Conservation (phyloP, 2,329 filamentous ascomycete genomes). For the Colletotrichum eremochloae region DNA sequence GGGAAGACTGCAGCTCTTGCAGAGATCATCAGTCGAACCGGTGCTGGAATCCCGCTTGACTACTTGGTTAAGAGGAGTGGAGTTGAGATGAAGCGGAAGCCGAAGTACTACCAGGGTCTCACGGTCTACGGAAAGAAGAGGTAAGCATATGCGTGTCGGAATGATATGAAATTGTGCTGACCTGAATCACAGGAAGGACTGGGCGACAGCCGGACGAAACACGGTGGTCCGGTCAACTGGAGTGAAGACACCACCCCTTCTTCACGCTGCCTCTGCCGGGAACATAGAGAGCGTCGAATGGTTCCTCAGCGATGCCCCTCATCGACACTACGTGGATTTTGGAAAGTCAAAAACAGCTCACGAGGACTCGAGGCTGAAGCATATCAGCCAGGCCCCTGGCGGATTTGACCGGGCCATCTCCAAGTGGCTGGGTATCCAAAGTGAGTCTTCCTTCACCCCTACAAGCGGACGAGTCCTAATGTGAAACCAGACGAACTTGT, state of each 20-base stretch:
- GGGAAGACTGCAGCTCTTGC: conserved; percentile 71
- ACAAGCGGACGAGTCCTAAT: conserved; percentile 43
- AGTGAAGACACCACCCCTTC: conserved; percentile 67
- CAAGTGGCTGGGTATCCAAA: conserved; percentile 72
- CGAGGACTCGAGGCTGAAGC: conserved; percentile 72
- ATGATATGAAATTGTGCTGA: conserved; percentile 36
- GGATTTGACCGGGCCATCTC: conserved; percentile 74
- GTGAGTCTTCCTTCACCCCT: conserved; percentile 55
- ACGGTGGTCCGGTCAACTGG: conserved; percentile 56
- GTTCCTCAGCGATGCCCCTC: conserved; percentile 79
- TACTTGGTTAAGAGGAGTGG: conserved; percentile 76
- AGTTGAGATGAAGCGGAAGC: conserved; percentile 72
- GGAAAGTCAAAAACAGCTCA: conserved; percentile 68
- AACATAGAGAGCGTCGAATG: conserved; percentile 80
- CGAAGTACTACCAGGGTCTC: conserved; percentile 81
- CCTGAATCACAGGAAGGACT: conserved; percentile 66
- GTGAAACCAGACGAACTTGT: conserved; percentile 66
- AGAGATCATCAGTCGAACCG: conserved; percentile 74
- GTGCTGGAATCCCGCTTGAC: conserved; percentile 77
- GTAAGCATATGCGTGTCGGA: conserved; percentile 46
- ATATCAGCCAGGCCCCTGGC: conserved; percentile 69
- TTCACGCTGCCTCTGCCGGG: conserved; percentile 68
- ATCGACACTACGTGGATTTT: conserved; percentile 78
- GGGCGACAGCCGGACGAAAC: conserved; percentile 74
- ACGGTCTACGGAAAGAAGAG: conserved; percentile 81